Evolutionary conservation across 352 stramenopile genomes (phyloP).

Genomic region (Phytophthora sp.): DNA sequence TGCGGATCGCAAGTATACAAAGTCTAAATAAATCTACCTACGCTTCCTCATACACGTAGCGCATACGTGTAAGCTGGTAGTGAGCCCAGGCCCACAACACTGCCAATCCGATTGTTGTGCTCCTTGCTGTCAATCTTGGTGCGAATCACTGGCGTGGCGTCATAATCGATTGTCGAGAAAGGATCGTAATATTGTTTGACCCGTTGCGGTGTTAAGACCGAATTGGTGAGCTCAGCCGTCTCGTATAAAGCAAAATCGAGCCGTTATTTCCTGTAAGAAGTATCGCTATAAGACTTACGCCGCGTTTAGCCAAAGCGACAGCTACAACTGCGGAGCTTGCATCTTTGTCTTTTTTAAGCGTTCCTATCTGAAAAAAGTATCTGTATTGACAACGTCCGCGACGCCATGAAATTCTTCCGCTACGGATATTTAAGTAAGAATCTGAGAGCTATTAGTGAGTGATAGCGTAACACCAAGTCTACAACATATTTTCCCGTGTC

Average conservation of each 20-base stretch:
- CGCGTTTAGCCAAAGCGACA: background rate
- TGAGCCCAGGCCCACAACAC: too few relatives aligned
- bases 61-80: too few relatives aligned
- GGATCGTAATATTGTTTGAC: background rate
- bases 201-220: background rate
- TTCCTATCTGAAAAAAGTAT: background rate
- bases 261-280: background rate
- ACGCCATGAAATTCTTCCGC: background rate
- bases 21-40: too few relatives aligned
- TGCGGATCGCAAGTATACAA: too few relatives aligned
- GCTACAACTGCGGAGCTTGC: background rate
- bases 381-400: background rate
- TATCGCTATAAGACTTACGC: background rate
- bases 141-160: background rate
- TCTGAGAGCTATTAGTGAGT: background rate
- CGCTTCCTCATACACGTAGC: too few relatives aligned
- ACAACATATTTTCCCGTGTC: too few relatives aligned
- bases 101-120: background rate
- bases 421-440: background rate
- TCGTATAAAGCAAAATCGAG: background rate
- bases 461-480: background rate
- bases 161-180: background rate
- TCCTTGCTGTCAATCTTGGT: background rate
- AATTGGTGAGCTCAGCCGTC: background rate
- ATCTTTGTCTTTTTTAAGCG: background rate